These are phyloP conservation scores for Bremia lactucae DNA, from an alignment of 352 stramenopile genomes.

Conservation along the genomic window DNA sequence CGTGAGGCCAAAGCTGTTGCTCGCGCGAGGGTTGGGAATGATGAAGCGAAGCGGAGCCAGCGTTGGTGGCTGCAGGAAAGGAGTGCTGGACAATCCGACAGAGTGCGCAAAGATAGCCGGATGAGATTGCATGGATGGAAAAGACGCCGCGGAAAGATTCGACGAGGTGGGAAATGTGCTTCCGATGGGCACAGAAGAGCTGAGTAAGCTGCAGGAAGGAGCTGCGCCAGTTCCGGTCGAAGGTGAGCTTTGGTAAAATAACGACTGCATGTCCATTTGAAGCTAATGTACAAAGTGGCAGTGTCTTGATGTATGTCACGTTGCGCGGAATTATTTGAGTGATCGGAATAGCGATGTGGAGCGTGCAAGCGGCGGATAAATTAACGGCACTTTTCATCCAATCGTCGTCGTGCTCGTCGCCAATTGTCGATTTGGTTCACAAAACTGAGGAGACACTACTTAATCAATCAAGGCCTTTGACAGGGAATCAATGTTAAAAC, in stretches of 20 bases:
- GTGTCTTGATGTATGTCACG: neutral
- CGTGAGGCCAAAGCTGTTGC: conserved; percentile 8
- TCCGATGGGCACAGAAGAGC: neutral
- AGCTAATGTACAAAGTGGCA: neutral
- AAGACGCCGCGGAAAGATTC: conserved; percentile 29
- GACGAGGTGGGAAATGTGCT: conserved; percentile 19
- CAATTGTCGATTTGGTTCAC: conserved; percentile 26
- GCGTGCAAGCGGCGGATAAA: conserved; percentile 6
- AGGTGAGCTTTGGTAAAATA: conserved; percentile 42
- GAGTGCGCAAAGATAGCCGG: conserved; percentile 19
- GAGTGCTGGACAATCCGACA: conserved; percentile 1
- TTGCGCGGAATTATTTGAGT: conserved; percentile 3
- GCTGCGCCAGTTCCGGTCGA: conserved; percentile 5
- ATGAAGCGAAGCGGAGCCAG: conserved; percentile 69
- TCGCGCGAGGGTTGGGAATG: conserved; percentile 46
- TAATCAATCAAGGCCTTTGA: neutral
- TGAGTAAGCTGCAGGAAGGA: neutral
- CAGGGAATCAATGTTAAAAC: neutral
- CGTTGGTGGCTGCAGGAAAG: conserved; percentile 26
- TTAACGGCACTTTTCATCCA: conserved; percentile 30
- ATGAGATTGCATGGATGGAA: conserved; percentile 37
- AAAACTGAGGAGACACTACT: too few relatives aligned
- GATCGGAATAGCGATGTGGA: conserved; percentile 21
- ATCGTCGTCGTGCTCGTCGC: conserved; percentile 11
- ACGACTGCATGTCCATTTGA: conserved; percentile 65